Percentiles rank a stretch among this genome's conserved stretches.
These are phyloP conservation scores for Tarenaya hassleriana DNA, from an alignment of 345 rosid species.

Conservation along the genomic window DNA sequence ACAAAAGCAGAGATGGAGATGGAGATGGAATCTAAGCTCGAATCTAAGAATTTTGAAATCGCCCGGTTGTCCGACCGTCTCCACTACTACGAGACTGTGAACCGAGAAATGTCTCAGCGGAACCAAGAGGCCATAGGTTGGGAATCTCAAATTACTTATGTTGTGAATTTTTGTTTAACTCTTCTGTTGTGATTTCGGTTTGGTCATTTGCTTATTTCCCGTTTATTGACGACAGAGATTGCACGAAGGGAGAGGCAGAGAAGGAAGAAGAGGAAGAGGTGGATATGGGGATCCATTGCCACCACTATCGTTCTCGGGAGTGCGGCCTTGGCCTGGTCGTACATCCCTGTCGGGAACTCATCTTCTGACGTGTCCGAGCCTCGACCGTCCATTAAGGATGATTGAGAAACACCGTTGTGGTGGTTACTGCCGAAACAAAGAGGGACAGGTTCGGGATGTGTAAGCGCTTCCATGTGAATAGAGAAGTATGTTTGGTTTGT, in stretches of 20 bases:
- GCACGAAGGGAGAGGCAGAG: constrained; percentile 50
- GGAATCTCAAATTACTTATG: constrained; percentile 11
- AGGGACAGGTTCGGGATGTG: too few relatives aligned
- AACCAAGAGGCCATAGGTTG: constrained; percentile 82
- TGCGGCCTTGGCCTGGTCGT: constrained; percentile 75
- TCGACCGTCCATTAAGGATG: constrained; percentile 18
- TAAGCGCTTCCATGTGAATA: too few relatives aligned
- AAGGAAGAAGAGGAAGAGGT: constrained; percentile 55
- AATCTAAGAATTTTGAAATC: constrained; percentile 77
- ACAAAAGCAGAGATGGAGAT: constrained; percentile 65
- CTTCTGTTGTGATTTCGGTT: background rate
- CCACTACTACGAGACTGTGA: constrained; percentile 73
- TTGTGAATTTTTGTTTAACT: too few relatives aligned
- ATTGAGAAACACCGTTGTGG: background rate
- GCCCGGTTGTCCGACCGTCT: constrained; percentile 72
- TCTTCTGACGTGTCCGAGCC: constrained; percentile 25
- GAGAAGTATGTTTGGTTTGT: too few relatives aligned
- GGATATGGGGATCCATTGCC: constrained; percentile 79
- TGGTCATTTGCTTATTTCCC: too few relatives aligned
- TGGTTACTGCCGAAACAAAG: too few relatives aligned
- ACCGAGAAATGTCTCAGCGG: constrained; percentile 78
- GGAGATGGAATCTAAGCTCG: constrained; percentile 64
- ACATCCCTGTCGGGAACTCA: constrained; percentile 44
- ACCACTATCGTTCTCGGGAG: constrained; percentile 54
- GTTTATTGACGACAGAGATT: constrained; percentile 38